Percentiles rank a stretch among this genome's conserved stretches.
These are phyloP conservation scores for Aspergillus carbonarius DNA, from an alignment of 2,329 filamentous ascomycete genomes.

Conservation along the genomic window DNA sequence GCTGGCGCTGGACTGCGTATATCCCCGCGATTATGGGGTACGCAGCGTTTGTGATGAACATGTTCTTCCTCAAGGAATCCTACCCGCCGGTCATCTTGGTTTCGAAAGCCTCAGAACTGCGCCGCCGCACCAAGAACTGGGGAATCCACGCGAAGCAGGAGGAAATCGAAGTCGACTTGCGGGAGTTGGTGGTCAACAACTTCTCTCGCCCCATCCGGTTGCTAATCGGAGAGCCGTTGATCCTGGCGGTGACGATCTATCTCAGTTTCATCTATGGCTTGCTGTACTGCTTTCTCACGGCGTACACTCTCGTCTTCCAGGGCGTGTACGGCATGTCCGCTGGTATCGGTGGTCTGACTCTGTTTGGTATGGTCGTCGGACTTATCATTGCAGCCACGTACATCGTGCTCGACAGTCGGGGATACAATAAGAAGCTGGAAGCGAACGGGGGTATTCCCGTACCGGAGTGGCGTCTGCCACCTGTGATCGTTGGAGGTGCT, in stretches of 20 bases:
- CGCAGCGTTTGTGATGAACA: constrained; percentile 34
- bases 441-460: constrained; percentile 62
- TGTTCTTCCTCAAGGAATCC: constrained; percentile 52
- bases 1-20: constrained; percentile 53
- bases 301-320: constrained; percentile 39
- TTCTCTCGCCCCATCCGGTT: constrained; percentile 45
- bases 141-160: constrained; percentile 57
- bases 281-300: constrained; percentile 38
- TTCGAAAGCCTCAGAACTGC: constrained; percentile 52
- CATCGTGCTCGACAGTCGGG: constrained; percentile 64
- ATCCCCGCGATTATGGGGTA: constrained; percentile 54
- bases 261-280: constrained; percentile 40
- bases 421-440: constrained; percentile 67
- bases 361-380: constrained; percentile 79
- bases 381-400: constrained; percentile 66
- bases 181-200: constrained; percentile 48
- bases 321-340: constrained; percentile 65
- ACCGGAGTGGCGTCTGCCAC: constrained; percentile 59
- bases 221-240: constrained; percentile 44
- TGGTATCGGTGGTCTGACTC: constrained; percentile 73
- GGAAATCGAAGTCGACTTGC: constrained; percentile 51
- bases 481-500: constrained; percentile 53
- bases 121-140: constrained; percentile 57
- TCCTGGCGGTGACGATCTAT: constrained; percentile 42
- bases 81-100: constrained; percentile 56